Evolutionary conservation across 768 basidiomycete genomes (phyloP), one percentile per base, ranked within the genome.

Genomic region (Calocera cornea): DNA sequence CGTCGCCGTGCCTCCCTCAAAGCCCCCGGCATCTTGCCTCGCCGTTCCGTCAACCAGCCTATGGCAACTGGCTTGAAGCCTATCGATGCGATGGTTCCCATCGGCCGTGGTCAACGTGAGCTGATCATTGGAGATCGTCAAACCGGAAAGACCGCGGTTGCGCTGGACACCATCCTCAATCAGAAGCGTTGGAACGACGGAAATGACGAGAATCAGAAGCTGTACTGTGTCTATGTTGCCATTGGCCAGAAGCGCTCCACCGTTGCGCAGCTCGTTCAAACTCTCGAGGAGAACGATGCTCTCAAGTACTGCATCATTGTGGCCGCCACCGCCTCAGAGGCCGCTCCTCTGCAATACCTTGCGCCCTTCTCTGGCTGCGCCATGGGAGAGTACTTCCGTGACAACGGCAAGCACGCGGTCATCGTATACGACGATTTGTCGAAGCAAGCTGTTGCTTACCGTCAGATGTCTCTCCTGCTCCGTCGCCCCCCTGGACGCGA

Each of bases 381-480:
- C 75, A 99, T 99, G 94, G 97, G 97, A 78, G 97, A 99, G 82
- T 99, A 95, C 95, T 99, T 99, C 97, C 91, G 93, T 81, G 97
- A 99, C 82, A 99, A 99, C 79, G 95, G 94, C 83, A 97, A 95
- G 83, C 97, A 99, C 80, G 95, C 95, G 71, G 86, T 98, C 74
- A 98, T 99, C 81, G 90, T 99, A 82, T 99, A 97, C 80, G 97
- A 99, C 76, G 97, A 98, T 80, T 82, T 99, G 79, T 99, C 97
- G 75, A 99, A 99, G 83, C 97, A 99, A 82, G 97, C 97, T 73
- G 97, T 99, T 68, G 97, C 97, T 70, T 99, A 99, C 86, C 95
- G 97, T 85, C 97, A 99, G 79, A 99, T 99, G 97, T 99, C 97
- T 70, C 87, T 99, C 72, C 86, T 99, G 47, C 94, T 99, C 76